Evolutionary conservation across 345 rosid species (phyloP).

Genomic region (Melastoma malabathricum): DNA sequence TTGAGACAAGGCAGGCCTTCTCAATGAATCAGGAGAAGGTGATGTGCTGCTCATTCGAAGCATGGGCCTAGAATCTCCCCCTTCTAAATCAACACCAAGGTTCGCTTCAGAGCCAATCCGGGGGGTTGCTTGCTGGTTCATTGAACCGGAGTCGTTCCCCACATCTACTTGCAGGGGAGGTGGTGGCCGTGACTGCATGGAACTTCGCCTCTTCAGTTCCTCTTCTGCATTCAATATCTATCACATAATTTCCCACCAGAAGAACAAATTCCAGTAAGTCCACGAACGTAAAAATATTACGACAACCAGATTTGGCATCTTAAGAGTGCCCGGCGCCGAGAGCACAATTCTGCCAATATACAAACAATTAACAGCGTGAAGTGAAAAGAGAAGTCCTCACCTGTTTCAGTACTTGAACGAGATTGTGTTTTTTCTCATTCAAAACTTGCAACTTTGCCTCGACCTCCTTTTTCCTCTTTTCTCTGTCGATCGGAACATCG

Average conservation of each 20-base stretch:
- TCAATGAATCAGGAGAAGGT: conserved; percentile 71
- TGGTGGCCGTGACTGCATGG: conserved; percentile 32
- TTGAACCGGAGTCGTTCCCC: conserved; percentile 48
- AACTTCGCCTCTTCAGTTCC: conserved; percentile 62
- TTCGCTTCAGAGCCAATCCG: conserved; percentile 48
- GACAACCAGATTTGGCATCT: not conserved
- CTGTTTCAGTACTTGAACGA: conserved; percentile 85
- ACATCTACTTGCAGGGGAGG: conserved; percentile 65
- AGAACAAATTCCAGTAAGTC: not conserved
- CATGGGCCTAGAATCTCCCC: conserved; percentile 46
- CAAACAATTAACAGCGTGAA: not conserved
- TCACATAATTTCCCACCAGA: not conserved
- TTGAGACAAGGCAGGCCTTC: conserved; percentile 50
- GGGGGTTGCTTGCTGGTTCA: conserved; percentile 37
- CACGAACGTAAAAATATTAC: not conserved
- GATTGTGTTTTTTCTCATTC: conserved; percentile 75
- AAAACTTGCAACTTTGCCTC: conserved; percentile 61
- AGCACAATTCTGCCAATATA: not conserved
- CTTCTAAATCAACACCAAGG: conserved; percentile 53
- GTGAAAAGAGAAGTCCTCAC: conserved; percentile 16
- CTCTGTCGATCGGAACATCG: conserved; percentile 24
- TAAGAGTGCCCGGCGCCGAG: not conserved
- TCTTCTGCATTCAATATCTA: conserved; percentile 84
- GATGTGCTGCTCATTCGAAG: conserved; percentile 70
- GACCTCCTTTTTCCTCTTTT: conserved; percentile 46